A percentile compares a stretch with the other conserved stretches of the same genome.
phyloP scores from a whole-genome alignment of 1,284 basidiomycete genomes.

The Phaffia rhodozyma region DNA sequence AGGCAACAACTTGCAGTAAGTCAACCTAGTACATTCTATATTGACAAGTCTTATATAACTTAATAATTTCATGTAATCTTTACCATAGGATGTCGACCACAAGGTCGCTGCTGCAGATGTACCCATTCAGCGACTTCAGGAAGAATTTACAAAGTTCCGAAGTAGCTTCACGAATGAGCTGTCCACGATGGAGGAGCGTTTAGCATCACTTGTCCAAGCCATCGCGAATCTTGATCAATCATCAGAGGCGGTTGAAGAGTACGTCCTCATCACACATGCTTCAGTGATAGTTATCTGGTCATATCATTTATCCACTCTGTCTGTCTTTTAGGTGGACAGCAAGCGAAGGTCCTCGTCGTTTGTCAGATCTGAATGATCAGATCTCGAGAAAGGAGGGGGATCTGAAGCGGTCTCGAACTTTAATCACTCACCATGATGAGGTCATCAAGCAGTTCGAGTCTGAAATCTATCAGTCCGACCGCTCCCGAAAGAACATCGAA shows the following conservation, averaged over 20 bases:
- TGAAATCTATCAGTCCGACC: slow-evolving; percentile 42
- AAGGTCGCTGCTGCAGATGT: slow-evolving; percentile 43
- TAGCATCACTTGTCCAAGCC: slow-evolving; percentile 2
- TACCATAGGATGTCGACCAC: slow-evolving; percentile 38
- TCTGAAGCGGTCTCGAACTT: slow-evolving; percentile 46
- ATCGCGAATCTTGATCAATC: background rate
- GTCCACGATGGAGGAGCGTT: background rate
- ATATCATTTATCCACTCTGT: background rate
- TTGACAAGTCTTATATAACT: background rate
- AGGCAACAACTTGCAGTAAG: slow-evolving; percentile 14
- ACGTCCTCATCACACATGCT: background rate
- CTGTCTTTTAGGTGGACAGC: slow-evolving; percentile 5
- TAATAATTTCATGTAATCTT: background rate
- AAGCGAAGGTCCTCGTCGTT: slow-evolving; percentile 23
- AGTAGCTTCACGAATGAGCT: slow-evolving; percentile 2
- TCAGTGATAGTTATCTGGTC: background rate
- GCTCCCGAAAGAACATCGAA: slow-evolving; percentile 58
- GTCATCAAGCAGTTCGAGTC: slow-evolving; percentile 56
- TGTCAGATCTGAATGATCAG: slow-evolving; percentile 21
- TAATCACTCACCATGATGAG: slow-evolving; percentile 35
- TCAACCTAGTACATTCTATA: background rate
- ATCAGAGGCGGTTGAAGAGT: slow-evolving; percentile 6
- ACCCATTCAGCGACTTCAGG: slow-evolving; percentile 39
- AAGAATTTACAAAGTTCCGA: slow-evolving; percentile 38
- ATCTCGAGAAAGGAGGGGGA: slow-evolving; percentile 30